Conservation (phyloP, 2,329 filamentous ascomycete genomes). For the Neofusicoccum umdonicola region DNA sequence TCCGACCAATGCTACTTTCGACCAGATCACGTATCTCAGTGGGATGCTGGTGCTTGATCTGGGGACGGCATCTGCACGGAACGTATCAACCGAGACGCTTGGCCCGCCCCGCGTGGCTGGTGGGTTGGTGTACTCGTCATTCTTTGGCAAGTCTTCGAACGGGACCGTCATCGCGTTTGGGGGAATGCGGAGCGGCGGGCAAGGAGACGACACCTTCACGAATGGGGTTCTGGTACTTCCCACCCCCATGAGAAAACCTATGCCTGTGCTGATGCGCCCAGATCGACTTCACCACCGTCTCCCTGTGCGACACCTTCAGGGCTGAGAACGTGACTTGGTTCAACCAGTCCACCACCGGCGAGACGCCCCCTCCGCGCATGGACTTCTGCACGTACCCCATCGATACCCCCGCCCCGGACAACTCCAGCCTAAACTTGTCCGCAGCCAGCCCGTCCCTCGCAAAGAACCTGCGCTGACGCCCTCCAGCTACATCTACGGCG, state of each 20-base stretch:
- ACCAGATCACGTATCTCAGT: not conserved
- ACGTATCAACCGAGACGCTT: not conserved
- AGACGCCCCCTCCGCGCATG: constrained; percentile 41
- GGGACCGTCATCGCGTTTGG: not conserved
- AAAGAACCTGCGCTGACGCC: not conserved
- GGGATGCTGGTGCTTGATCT: not conserved
- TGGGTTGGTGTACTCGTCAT: not conserved
- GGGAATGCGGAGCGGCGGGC: not conserved
- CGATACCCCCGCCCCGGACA: constrained; percentile 42
- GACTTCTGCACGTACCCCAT: constrained; percentile 44
- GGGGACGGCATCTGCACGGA: not conserved
- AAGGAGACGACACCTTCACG: not conserved
- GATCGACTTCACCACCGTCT: constrained; percentile 5
- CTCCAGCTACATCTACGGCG: constrained; percentile 45
- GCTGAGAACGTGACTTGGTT: constrained; percentile 37
- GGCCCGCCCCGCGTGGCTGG: not conserved
- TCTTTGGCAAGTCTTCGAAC: not conserved
- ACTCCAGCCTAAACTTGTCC: constrained; percentile 48
- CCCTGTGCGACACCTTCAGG: not conserved
- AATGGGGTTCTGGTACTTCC: not conserved
- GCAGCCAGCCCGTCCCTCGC: constrained; percentile 24
- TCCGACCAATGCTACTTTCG: not conserved
- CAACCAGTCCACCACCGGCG: constrained; percentile 41
- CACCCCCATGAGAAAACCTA: not conserved
- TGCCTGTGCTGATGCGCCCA: not conserved